A percentile compares a stretch with the other conserved stretches of the same genome.
Conservation (phyloP, 805 yeast genomes). For the Metschnikowia similis region DNA sequence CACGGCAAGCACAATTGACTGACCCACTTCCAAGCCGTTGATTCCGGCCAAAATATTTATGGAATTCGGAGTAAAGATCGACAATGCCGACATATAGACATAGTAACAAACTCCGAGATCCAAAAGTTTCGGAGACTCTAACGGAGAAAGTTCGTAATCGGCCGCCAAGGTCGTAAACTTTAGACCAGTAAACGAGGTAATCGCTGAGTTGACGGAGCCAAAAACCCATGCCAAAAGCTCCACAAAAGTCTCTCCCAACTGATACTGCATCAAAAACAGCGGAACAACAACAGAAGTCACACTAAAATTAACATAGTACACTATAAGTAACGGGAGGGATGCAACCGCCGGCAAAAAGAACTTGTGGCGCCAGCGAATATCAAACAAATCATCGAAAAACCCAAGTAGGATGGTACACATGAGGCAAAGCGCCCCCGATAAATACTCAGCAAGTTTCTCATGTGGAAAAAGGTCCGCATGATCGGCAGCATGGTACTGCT, state of each 20-base stretch:
- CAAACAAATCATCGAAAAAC: slow-evolving; percentile 90
- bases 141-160: slow-evolving; percentile 30
- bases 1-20: slow-evolving; percentile 71
- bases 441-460: slow-evolving; percentile 75
- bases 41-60: slow-evolving; percentile 95
- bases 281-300: slow-evolving; percentile 87
- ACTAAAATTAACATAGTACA: slow-evolving; percentile 91
- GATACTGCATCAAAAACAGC: slow-evolving; percentile 45
- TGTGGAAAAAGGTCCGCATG: slow-evolving; percentile 60
- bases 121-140: slow-evolving; percentile 44
- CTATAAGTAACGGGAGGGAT: slow-evolving; percentile 83
- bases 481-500: slow-evolving; percentile 31
- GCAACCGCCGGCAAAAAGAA: slow-evolving; percentile 94
- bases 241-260: slow-evolving; percentile 25
- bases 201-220: slow-evolving; percentile 27
- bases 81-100: slow-evolving; percentile 82
- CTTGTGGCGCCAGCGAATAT: slow-evolving; percentile 95
- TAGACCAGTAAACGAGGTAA: slow-evolving; percentile 33
- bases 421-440: slow-evolving; percentile 78
- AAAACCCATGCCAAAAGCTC: slow-evolving; percentile 20
- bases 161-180: slow-evolving; percentile 34
- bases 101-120: slow-evolving; percentile 82
- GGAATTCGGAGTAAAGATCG: slow-evolving; percentile 93
- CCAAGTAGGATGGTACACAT: slow-evolving; percentile 84
- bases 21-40: slow-evolving; percentile 96